A percentile compares a stretch with the other conserved stretches of the same genome.
phyloP scores from a whole-genome alignment of 2,329 filamentous ascomycete genomes.

The Pyrenochaeta sp. region DNA sequence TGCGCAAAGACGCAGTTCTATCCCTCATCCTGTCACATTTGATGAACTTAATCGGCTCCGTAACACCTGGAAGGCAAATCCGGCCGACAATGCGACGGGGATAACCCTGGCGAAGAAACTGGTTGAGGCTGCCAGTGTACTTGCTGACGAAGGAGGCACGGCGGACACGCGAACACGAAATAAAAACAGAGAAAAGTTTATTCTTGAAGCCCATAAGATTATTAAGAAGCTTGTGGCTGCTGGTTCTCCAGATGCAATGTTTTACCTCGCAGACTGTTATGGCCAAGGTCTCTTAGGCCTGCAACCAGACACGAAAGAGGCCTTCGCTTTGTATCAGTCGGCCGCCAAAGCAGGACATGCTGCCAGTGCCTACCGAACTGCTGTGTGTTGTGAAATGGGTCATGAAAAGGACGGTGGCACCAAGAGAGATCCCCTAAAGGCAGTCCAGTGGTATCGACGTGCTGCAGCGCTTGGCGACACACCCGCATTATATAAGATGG shows the following conservation, averaged over 20 bases:
- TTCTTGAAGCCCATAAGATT: slow-evolving; percentile 86
- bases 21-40: slow-evolving; percentile 69
- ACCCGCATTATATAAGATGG: slow-evolving; percentile 97
- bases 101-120: slow-evolving; percentile 81
- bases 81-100: slow-evolving; percentile 74
- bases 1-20: slow-evolving; percentile 28
- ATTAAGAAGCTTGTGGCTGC: slow-evolving; percentile 82
- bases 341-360: slow-evolving; percentile 89
- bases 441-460: slow-evolving; percentile 97
- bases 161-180: slow-evolving; percentile 69
- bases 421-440: slow-evolving; percentile 87
- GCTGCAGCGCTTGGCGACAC: slow-evolving; percentile 89
- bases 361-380: slow-evolving; percentile 88
- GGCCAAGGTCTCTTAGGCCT: slow-evolving; percentile 81
- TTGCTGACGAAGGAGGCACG: slow-evolving; percentile 78
- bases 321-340: slow-evolving; percentile 91
- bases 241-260: slow-evolving; percentile 87
- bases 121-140: slow-evolving; percentile 80
- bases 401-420: slow-evolving; percentile 94
- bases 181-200: slow-evolving; percentile 79
- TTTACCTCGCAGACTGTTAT: slow-evolving; percentile 88
- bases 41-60: slow-evolving; percentile 81
- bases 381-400: slow-evolving; percentile 96
- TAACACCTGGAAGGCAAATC: slow-evolving; percentile 71
- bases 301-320: slow-evolving; percentile 86